Evolutionary conservation across 352 stramenopile species (phyloP).

Genomic region (Phytophthora vignae): DNA sequence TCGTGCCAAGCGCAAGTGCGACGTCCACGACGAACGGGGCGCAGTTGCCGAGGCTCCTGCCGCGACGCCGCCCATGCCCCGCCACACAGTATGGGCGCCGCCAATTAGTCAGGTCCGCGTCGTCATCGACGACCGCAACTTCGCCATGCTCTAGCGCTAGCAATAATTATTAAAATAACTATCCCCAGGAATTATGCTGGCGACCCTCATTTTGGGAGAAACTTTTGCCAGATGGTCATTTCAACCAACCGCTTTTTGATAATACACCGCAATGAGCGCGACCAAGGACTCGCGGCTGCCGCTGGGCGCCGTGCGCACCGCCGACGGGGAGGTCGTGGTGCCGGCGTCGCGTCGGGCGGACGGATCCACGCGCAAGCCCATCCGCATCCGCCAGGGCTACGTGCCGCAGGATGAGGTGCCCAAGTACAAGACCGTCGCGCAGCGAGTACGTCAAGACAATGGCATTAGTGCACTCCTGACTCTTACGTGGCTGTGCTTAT

Average conservation of each 20-base stretch:
- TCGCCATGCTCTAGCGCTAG: constrained; percentile 29
- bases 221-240: no score
- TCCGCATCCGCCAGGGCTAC: constrained; percentile 85
- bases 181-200: not conserved
- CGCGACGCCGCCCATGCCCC: constrained; percentile 5
- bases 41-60: not conserved
- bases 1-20: constrained; percentile 24
- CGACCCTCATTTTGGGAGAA: no score
- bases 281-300: constrained; percentile 38
- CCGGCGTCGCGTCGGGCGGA: constrained; percentile 69
- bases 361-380: constrained; percentile 78
- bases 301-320: constrained; percentile 68
- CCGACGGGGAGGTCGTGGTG: constrained; percentile 72
- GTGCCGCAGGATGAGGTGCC: constrained; percentile 84
- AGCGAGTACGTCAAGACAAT: constrained; percentile 46
- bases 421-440: constrained; percentile 79
- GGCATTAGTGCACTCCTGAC: no score
- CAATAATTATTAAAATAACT: not conserved
- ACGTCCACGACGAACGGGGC: constrained; percentile 20
- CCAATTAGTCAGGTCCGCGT: constrained; percentile 25
- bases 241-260: not conserved
- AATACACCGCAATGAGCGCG: not conserved
- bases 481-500: not conserved
- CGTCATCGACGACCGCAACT: constrained; percentile 28
- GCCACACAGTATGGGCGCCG: constrained; percentile 2